phyloP scores from a whole-genome alignment of 805 yeast genomes.

The Pichia kluyveri region DNA sequence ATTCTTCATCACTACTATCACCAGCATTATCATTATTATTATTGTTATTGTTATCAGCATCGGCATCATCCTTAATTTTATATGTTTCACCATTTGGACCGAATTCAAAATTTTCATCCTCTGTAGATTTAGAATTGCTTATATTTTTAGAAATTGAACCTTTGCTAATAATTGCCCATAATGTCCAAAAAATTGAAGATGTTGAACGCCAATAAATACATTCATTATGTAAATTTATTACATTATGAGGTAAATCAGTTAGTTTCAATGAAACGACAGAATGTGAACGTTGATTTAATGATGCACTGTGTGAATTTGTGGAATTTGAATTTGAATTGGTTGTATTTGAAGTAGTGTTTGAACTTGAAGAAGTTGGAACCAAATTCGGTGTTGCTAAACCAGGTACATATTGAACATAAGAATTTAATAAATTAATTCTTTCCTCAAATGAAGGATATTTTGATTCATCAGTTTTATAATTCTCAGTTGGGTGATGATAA shows the following conservation, averaged over 20 bases:
- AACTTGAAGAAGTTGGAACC: constrained; percentile 11
- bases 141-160: constrained; percentile 12
- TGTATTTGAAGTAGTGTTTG: not conserved
- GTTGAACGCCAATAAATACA: constrained; percentile 72
- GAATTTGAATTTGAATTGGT: constrained; percentile 17
- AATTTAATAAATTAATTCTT: constrained; percentile 58
- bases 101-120: constrained; percentile 23
- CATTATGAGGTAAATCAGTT: constrained; percentile 22
- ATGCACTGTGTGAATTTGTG: constrained; percentile 10
- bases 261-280: constrained; percentile 30
- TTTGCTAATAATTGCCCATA: constrained; percentile 74
- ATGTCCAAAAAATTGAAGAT: constrained; percentile 70
- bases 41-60: constrained; percentile 16
- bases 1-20: constrained; percentile 19
- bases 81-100: constrained; percentile 53
- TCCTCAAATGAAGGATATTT: constrained; percentile 63
- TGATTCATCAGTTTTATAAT: constrained; percentile 44
- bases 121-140: not conserved
- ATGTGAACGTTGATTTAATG: constrained; percentile 5
- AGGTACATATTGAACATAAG: constrained; percentile 64
- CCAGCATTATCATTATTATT: constrained; percentile 20
- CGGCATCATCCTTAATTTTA: constrained; percentile 24
- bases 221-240: constrained; percentile 52
- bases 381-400: constrained; percentile 23
- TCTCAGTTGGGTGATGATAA: constrained; percentile 55